These are phyloP conservation scores for Xerocomus spinulosus DNA, from an alignment of 768 basidiomycete species.

Conservation along the genomic window DNA sequence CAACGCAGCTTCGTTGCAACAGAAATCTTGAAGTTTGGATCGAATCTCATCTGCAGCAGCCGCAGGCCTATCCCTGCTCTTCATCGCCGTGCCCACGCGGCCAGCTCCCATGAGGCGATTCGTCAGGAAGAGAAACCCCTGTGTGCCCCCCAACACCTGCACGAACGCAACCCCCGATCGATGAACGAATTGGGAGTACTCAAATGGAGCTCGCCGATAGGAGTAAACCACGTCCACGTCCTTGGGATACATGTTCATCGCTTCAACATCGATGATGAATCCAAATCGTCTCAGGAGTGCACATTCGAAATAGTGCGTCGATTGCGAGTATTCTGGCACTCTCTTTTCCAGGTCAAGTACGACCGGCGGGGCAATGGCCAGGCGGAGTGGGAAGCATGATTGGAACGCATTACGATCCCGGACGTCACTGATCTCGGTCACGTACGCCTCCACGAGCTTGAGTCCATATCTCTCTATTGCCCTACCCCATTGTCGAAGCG, in stretches of 20 bases:
- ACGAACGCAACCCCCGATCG: conserved; percentile 86
- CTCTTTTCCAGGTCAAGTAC: conserved; percentile 63
- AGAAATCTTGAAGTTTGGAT: conserved; percentile 57
- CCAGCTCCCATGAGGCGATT: conserved; percentile 80
- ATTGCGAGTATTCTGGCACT: conserved; percentile 62
- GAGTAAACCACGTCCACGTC: conserved; percentile 84
- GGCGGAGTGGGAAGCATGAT: conserved; percentile 77
- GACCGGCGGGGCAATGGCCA: conserved; percentile 71
- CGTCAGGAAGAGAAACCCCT: conserved; percentile 85
- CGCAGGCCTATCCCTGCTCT: conserved; percentile 53
- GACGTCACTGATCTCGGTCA: conserved; percentile 87
- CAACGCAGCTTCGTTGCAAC: conserved; percentile 52
- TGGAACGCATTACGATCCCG: conserved; percentile 86
- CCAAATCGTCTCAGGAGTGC: conserved; percentile 70
- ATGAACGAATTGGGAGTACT: conserved; percentile 90
- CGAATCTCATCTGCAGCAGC: conserved; percentile 61
- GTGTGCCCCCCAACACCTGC: conserved; percentile 73
- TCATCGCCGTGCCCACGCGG: conserved; percentile 51
- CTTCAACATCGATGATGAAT: conserved; percentile 84
- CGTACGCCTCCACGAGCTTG: conserved; percentile 89
- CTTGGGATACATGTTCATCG: conserved; percentile 68
- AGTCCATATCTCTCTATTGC: conserved; percentile 86
- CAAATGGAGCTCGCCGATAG: conserved; percentile 74
- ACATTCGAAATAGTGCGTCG: conserved; percentile 75
- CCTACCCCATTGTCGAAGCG: conserved; percentile 74